These are phyloP conservation scores for Annulohypoxylon stygium DNA, from an alignment of 495 filamentous ascomycete genomes.

Conservation along the genomic window DNA sequence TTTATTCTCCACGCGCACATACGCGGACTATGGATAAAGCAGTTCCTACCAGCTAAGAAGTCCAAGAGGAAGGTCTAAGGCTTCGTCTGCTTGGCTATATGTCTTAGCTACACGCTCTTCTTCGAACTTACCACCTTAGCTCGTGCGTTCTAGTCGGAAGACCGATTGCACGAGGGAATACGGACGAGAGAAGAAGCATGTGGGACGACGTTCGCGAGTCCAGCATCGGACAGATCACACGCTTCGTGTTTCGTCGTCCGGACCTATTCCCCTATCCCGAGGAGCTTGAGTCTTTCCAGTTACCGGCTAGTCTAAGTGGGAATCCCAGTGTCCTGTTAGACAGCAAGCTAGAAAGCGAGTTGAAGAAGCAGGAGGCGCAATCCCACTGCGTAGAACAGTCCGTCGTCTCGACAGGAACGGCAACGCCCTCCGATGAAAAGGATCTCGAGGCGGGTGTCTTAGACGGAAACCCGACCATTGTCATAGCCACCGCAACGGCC, in stretches of 20 bases:
- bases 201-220: conserved; percentile 63
- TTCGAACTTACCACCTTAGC: background rate
- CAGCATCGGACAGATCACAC: conserved; percentile 66
- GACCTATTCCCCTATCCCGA: conserved; percentile 67
- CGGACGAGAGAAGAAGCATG: conserved; percentile 32
- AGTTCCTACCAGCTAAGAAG: background rate
- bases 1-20: background rate
- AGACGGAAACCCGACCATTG: conserved; percentile 13
- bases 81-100: background rate
- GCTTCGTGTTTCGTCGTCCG: conserved; percentile 61
- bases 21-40: background rate
- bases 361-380: conserved; percentile 18
- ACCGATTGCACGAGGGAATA: conserved; percentile 5
- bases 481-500: background rate
- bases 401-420: conserved; percentile 26
- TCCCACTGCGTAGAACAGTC: conserved; percentile 15
- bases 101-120: conserved; percentile 16
- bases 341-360: conserved; percentile 49
- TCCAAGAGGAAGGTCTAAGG: background rate
- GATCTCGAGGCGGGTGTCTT: conserved; percentile 35
- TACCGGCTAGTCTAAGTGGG: conserved; percentile 61
- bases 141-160: background rate
- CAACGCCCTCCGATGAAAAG: conserved; percentile 38
- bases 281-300: conserved; percentile 64
- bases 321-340: conserved; percentile 59